Evolutionary conservation across 2,329 filamentous ascomycete genomes (phyloP).

Genomic region (Pleurostoma richardsiae): DNA sequence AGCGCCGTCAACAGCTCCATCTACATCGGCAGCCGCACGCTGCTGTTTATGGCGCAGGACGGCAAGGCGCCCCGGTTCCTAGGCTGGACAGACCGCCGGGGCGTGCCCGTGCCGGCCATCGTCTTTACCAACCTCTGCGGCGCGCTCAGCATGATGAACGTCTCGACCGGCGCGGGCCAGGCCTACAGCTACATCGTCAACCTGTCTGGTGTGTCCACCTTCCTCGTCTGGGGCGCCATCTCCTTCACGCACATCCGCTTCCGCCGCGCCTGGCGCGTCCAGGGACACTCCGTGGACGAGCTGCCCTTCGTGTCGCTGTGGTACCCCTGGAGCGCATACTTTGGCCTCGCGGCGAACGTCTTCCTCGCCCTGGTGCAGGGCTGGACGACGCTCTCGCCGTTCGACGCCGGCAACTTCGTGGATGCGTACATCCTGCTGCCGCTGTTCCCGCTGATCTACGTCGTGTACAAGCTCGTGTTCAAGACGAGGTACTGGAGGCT

Average conservation of each 20-base stretch:
- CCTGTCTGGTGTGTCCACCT: slow-evolving; percentile 64
- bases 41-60: slow-evolving; percentile 71
- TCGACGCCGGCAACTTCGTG: slow-evolving; percentile 53
- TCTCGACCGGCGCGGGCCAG: slow-evolving; percentile 59
- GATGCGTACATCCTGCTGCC: slow-evolving; percentile 59
- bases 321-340: slow-evolving; percentile 56
- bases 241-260: slow-evolving; percentile 69
- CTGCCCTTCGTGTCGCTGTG: slow-evolving; percentile 50
- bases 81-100: slow-evolving; percentile 60
- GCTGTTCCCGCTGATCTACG: slow-evolving; percentile 53
- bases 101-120: slow-evolving; percentile 57
- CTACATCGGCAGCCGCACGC: slow-evolving; percentile 70
- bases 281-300: slow-evolving; percentile 48
- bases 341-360: slow-evolving; percentile 50
- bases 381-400: slow-evolving; percentile 55
- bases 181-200: slow-evolving; percentile 69
- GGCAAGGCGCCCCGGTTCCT: slow-evolving; percentile 67
- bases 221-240: slow-evolving; percentile 68
- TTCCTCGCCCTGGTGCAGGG: slow-evolving; percentile 58
- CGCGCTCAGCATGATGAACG: slow-evolving; percentile 69
- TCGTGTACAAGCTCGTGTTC: slow-evolving; percentile 49
- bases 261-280: slow-evolving; percentile 54
- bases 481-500: slow-evolving; percentile 44
- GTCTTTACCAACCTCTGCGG: slow-evolving; percentile 67
- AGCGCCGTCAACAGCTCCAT: slow-evolving; percentile 71